Base-by-base conservation (phyloP, 1,139 yeast species). In the Suhomyces taliae region DNA sequence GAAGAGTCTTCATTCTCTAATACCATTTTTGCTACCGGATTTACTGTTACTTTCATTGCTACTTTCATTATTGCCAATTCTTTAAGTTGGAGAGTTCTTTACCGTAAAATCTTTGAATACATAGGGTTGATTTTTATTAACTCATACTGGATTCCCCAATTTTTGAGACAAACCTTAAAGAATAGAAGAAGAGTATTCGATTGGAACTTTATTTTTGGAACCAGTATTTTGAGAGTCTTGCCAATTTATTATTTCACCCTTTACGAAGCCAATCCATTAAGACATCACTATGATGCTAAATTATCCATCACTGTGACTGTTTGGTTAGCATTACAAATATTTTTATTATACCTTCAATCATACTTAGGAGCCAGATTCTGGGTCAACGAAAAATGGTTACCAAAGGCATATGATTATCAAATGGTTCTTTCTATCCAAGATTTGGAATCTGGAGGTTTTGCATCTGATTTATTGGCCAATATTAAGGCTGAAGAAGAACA, bases 71-170 rank as follows among this genome's bases (percentile, higher is more conserved):
- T 86, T 0, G 53, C 85, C 38, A 82, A 81, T 48, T 75, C 90
- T 1, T 61, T 78, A 2, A 66, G 80, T 34, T 89, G 95, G 95
- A 82, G 93, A 34, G 70, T 72, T 31, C 66, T 65, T 11, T 67
- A 80, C 39, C 72, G 97, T 46, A 65, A 65, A 24, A 57, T 72
- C 3, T 81, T 84, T 59, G 96, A 90, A 60, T 82, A 79, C 49
- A 46, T 76, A 1, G 68, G 79, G 0, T 61, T 85, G 6, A 51
- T 83, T 2, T 47, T 74, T 1, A 60, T 85, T 32, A 87, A 83
- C 61, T 87, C 96, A 0, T 83, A 81, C 55, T 91, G 97, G 97
- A 56, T 87, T n/a, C 97, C 97, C 0, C 99, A 91, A 63, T 85
- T 90, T 43, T 81, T 83, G 51, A 75, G 97, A 56, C 89, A 90